phyloP scores from a whole-genome alignment of 257 asterid species.

The Mitragyna speciosa region DNA sequence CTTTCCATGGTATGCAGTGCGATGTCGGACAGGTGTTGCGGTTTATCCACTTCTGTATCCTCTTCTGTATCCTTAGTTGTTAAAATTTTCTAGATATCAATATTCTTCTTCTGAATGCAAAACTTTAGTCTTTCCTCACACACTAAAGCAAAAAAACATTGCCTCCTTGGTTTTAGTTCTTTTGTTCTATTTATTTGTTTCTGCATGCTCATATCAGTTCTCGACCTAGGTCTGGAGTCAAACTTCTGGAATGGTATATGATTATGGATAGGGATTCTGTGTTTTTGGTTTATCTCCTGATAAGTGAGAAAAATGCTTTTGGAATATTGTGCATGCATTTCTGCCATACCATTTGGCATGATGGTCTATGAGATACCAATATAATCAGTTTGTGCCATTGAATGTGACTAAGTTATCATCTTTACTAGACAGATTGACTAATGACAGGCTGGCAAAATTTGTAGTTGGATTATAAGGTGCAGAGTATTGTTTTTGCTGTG shows the following conservation, averaged over 20 bases:
- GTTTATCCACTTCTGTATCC: constrained; percentile 72
- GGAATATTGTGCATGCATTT: neutral
- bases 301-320: too few species aligned
- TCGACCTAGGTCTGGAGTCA: neutral
- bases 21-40: constrained; percentile 52
- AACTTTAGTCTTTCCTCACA: constrained; percentile 1
- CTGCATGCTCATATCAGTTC: neutral
- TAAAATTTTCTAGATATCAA: neutral
- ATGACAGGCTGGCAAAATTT: neutral
- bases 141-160: neutral
- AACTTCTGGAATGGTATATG: neutral
- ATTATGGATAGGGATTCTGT: neutral
- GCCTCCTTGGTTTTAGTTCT: neutral
- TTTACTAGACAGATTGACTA: neutral
- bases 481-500: neutral
- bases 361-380: neutral
- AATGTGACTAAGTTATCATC: neutral
- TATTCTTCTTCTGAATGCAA: neutral
- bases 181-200: neutral
- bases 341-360: neutral
- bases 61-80: constrained; percentile 69
- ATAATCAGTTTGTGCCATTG: neutral
- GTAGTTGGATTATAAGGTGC: neutral
- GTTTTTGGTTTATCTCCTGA: neutral
- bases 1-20: constrained; percentile 51